These are phyloP conservation scores for Tolypocladium nubicola DNA, from an alignment of 2,329 filamentous ascomycete species.

Conservation along the genomic window DNA sequence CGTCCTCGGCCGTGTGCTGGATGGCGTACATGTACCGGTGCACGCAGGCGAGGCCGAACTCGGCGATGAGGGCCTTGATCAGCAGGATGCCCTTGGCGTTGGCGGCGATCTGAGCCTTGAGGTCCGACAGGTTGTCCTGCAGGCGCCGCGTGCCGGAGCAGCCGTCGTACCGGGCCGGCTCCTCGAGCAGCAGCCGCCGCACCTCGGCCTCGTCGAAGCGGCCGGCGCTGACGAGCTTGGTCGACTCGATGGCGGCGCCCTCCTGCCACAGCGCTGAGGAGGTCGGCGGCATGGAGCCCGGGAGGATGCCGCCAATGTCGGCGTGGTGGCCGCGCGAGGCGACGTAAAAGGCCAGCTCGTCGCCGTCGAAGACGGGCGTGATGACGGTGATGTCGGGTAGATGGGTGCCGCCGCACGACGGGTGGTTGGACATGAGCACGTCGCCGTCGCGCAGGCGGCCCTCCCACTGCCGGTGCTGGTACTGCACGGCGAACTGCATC, in stretches of 20 bases:
- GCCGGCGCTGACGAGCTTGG: constrained; percentile 66
- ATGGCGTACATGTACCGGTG: constrained; percentile 44
- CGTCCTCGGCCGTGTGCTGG: constrained; percentile 36
- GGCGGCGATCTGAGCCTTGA: constrained; percentile 78
- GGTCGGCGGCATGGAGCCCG: constrained; percentile 74
- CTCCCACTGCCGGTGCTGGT: constrained; percentile 59
- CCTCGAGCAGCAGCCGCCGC: constrained; percentile 57
- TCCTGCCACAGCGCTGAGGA: constrained; percentile 56
- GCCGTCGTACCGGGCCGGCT: constrained; percentile 64
- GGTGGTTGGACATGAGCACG: constrained; percentile 25
- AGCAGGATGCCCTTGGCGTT: constrained; percentile 77
- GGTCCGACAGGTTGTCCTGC: constrained; percentile 73
- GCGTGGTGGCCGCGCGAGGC: constrained; percentile 47
- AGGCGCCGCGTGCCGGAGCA: constrained; percentile 72
- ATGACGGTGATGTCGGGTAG: constrained; percentile 27
- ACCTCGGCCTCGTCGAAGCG: constrained; percentile 71
- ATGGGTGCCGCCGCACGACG: constrained; percentile 25
- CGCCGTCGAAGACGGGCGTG: constrained; percentile 27
- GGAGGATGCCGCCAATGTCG: constrained; percentile 63
- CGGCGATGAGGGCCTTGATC: constrained; percentile 59
- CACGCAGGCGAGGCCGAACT: constrained; percentile 62
- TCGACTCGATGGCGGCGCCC: constrained; percentile 52
- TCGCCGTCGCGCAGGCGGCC: constrained; percentile 21
- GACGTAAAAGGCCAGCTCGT: constrained; percentile 35
- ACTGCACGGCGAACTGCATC: constrained; percentile 69